Evolutionary conservation across 2,329 filamentous ascomycete genomes (phyloP).

Genomic region (Gremmenia infestans): DNA sequence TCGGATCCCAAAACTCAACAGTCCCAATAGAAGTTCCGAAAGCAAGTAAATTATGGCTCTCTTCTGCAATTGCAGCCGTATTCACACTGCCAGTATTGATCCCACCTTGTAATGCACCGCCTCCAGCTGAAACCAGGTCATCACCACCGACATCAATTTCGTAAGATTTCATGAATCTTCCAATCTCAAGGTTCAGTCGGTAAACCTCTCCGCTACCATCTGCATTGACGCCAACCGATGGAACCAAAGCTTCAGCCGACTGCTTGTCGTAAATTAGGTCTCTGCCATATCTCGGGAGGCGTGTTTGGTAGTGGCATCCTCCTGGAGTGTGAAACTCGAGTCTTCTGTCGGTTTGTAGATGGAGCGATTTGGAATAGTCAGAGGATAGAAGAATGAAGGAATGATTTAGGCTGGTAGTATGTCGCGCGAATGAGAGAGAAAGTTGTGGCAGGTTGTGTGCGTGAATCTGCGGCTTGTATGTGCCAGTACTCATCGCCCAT

Average conservation of each 20-base stretch:
- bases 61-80: conserved; percentile 77
- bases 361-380: conserved; percentile 91
- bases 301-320: conserved; percentile 82
- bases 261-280: conserved; percentile 80
- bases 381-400: conserved; percentile 83
- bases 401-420: conserved; percentile 87
- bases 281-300: conserved; percentile 87
- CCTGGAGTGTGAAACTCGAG: conserved; percentile 90
- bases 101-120: conserved; percentile 77
- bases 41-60: conserved; percentile 82
- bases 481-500: conserved; percentile 94
- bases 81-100: conserved; percentile 85
- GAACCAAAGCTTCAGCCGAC: conserved; percentile 79
- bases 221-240: conserved; percentile 78
- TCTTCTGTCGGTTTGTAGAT: conserved; percentile 85
- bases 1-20: conserved; percentile 93
- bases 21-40: conserved; percentile 96
- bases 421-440: conserved; percentile 86
- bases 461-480: conserved; percentile 77
- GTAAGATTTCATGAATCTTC: conserved; percentile 91
- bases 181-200: conserved; percentile 83
- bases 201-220: conserved; percentile 91
- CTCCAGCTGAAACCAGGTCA: conserved; percentile 60
- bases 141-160: conserved; percentile 87
- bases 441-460: conserved; percentile 92